A percentile compares a stretch with the other conserved stretches of the same genome.
Conservation (phyloP, 768 basidiomycete genomes). For the Auriscalpium vulgare region DNA sequence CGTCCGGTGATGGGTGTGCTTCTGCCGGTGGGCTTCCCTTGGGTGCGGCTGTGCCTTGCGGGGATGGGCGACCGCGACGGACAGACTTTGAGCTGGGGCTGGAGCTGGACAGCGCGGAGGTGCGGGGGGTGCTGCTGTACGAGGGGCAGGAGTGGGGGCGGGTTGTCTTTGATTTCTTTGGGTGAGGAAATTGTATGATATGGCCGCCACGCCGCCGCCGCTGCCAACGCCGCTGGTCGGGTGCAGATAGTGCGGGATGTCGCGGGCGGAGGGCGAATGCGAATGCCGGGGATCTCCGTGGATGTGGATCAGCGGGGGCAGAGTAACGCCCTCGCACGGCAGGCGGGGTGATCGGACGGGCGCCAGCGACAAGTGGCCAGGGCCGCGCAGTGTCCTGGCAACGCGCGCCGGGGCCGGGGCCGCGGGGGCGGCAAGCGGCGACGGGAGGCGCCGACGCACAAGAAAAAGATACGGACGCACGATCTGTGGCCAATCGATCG, state of each 20-base stretch:
- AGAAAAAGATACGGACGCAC: too few relatives aligned
- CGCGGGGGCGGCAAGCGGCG: background rate
- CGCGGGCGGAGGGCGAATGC: background rate
- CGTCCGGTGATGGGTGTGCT: background rate
- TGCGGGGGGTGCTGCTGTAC: conserved; percentile 71
- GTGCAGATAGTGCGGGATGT: background rate
- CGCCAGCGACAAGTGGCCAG: background rate
- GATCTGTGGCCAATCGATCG: background rate
- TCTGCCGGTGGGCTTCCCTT: background rate
- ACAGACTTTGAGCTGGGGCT: conserved; percentile 79
- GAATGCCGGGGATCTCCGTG: background rate
- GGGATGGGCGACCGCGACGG: background rate
- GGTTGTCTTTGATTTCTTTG: conserved; percentile 51
- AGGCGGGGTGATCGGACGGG: background rate
- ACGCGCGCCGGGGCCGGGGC: background rate
- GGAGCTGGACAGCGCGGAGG: conserved; percentile 81
- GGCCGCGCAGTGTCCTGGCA: background rate
- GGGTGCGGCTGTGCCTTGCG: too few relatives aligned
- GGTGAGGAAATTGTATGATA: conserved; percentile 14
- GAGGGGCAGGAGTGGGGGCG: conserved; percentile 78
- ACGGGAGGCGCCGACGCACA: too few relatives aligned
- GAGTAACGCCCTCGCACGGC: background rate
- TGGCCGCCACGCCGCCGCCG: background rate
- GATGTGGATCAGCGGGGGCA: background rate
- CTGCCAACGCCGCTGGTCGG: background rate